Evolutionary conservation across 768 basidiomycete species (phyloP), one percentile per base, ranked within the genome.

Genomic region (Serendipita sp.): DNA sequence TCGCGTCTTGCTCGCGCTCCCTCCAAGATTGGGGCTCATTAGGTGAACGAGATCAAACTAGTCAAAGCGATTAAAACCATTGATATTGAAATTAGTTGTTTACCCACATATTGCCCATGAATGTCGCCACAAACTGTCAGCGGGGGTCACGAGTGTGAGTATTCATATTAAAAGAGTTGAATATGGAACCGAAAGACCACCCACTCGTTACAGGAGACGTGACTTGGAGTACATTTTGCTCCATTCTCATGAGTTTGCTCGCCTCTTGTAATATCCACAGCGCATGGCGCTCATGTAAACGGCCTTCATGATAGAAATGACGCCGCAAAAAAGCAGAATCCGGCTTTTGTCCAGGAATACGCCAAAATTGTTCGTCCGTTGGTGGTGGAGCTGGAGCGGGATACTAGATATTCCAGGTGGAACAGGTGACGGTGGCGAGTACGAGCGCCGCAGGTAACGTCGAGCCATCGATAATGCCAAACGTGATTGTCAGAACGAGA

Each of bases 111-210:
- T 88, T 97, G 94, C 7, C 94, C 94, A 70, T 97, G 94, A 52
- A 97, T 92, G 77, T 97, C 94, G 28, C 94, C 94, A 71, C 93
- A 95, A 68, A 97, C 93, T 94, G 69, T n/a, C 1, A 60, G 38
- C 5, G 16, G 36, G 23, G 28, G 32, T 54, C 58, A 8, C 35
- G n/a, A 3, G 8, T 23, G 23, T 23, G 23, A 23, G 23, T 23
- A 23, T 23, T 23, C 23, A 23, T 23, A 23, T 35, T 32, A 64
- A 47, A 2, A 54, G 54, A 5, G 34, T n/a, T 30, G 10, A 51
- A 30, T 3, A 3, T 18, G n/a, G 23, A 11, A 58, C 3, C 46
- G 4, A 32, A 3, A 30, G n/a, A 44, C 4, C 18, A 70, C 88
- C 69, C 70, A 92, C 91, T 89, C 44, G 91, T 96, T 41, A 96